Evolutionary conservation across 2,329 filamentous ascomycete species (phyloP), one percentile per base, ranked within the genome.

Genomic region (Neofusicoccum sp.): DNA sequence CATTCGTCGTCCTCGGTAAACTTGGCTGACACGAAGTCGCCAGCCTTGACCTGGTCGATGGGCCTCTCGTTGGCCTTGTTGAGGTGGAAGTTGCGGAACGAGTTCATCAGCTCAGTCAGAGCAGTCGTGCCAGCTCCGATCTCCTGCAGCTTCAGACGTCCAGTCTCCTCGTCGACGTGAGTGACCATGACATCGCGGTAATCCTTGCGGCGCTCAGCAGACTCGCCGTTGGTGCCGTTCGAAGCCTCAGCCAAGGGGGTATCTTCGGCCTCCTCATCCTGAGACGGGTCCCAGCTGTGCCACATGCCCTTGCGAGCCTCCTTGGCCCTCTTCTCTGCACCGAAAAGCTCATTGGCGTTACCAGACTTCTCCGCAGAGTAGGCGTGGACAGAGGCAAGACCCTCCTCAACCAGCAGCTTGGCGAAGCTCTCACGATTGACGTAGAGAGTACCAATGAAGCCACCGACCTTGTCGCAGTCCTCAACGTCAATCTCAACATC

Each of bases 321-420:
- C 81, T 99, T 98, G 49, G 95, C 95, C 69, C 85, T 88, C 77
- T 90, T 82, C 79, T 99, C 91, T 0, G 95, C 95, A 9, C 89
- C 89, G 70, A 93, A 88, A 7, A 98, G 86, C 78, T 98, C 93
- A 38, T 84, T 86, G 11, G 89, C 88, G 71, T 97, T 95, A 65
- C 93, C 93, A 14, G 91, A 89, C 80, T 96, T 96, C 79, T 99
- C 93, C 0, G 95, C 95, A 26, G 93, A 97, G 79, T 96, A 98
- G 61, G 89, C 87, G 74, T 98, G 93, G 14, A 99, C 93, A 20
- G 89, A 89, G 14, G 95, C 93, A 31, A 97, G 83, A 63, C 95
- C 95, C 77, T 99, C 95, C 76, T 98, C 95, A 1, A 99, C 86
- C 1, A 99, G 84, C 2, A 91, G 76, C 81, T 96, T 97, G 70